These are phyloP conservation scores for Nakaseomyces uthaithaninus DNA, from an alignment of 1,139 yeast species.

Conservation along the genomic window DNA sequence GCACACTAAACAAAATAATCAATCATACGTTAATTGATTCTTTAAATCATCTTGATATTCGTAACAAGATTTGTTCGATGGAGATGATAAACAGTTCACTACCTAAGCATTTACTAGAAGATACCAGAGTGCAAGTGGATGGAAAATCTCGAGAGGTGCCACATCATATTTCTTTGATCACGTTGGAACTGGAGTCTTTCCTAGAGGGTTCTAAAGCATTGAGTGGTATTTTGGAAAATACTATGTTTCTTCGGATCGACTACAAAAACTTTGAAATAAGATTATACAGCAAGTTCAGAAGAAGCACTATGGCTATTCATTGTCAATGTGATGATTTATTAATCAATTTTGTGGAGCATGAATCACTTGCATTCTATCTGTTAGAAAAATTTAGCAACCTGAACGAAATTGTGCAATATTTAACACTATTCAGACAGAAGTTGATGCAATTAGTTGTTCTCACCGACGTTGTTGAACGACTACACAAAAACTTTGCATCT, in stretches of 20 bases:
- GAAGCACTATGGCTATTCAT: constrained; percentile 27
- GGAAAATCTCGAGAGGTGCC: constrained; percentile 13
- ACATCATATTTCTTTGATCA: constrained; percentile 19
- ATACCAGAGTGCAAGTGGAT: constrained; percentile 5
- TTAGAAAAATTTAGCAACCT: constrained; percentile 26
- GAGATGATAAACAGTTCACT: constrained; percentile 14
- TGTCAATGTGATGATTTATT: constrained; percentile 29
- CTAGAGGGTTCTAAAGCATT: constrained; percentile 27
- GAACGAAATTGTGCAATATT: constrained; percentile 25
- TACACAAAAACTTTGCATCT: constrained; percentile 30
- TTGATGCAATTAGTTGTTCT: constrained; percentile 30
- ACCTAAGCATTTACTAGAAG: constrained; percentile 22
- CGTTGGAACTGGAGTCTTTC: constrained; percentile 28
- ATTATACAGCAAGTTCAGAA: constrained; percentile 28
- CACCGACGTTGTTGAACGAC: constrained; percentile 31
- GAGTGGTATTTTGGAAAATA: constrained; percentile 25
- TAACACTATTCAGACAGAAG: constrained; percentile 29
- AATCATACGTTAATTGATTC: constrained; percentile 60
- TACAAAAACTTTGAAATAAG: constrained; percentile 27
- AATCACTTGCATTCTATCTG: constrained; percentile 26
- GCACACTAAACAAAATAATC: constrained; percentile 52
- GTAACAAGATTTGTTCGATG: constrained; percentile 23
- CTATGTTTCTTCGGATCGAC: constrained; percentile 30
- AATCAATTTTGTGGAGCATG: constrained; percentile 25
- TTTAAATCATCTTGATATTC: constrained; percentile 34